These are phyloP conservation scores for Termitomyces sp. DNA, from an alignment of 768 basidiomycete species.

Conservation along the genomic window DNA sequence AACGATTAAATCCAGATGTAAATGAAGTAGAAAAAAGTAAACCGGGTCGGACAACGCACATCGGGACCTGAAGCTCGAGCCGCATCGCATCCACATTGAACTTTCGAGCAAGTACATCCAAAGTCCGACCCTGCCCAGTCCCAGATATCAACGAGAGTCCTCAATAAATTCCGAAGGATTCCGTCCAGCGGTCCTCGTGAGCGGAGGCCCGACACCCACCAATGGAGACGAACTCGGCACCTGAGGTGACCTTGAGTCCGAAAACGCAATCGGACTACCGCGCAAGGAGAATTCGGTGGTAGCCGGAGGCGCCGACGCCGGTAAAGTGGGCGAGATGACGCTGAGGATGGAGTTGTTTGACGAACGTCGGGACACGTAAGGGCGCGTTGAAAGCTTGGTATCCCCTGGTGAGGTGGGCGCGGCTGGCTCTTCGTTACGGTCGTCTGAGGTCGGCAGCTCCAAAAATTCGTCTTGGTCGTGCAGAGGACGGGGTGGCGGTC, in stretches of 20 bases:
- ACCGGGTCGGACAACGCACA: too few relatives aligned
- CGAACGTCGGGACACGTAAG: conserved; percentile 57
- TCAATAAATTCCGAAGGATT: conserved; percentile 14
- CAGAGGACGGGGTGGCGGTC: conserved; percentile 71
- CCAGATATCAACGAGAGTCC: not conserved
- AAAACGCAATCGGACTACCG: conserved; percentile 5
- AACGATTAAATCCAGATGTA: conserved; percentile 7
- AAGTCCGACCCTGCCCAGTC: not conserved
- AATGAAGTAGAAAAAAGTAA: conserved; percentile 1
- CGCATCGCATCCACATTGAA: not conserved
- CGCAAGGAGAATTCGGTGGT: conserved; percentile 11
- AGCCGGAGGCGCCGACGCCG: conserved; percentile 10
- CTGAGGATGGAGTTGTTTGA: conserved; percentile 35
- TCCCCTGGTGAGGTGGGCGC: conserved; percentile 22
- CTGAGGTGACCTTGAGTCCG: conserved; percentile 11
- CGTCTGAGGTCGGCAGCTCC: conserved; percentile 11
- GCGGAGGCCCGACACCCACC: conserved; percentile 11
- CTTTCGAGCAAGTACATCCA: not conserved
- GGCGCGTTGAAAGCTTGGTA: conserved; percentile 43
- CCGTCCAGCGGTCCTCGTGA: conserved; percentile 17
- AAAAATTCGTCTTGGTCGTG: conserved; percentile 58
- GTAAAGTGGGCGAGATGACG: conserved; percentile 29
- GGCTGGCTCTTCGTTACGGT: conserved; percentile 11
- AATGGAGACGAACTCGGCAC: conserved; percentile 8
- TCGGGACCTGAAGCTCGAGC: too few relatives aligned